Conservation (phyloP, 257 asterid genomes). For the Prunella vulgaris region DNA sequence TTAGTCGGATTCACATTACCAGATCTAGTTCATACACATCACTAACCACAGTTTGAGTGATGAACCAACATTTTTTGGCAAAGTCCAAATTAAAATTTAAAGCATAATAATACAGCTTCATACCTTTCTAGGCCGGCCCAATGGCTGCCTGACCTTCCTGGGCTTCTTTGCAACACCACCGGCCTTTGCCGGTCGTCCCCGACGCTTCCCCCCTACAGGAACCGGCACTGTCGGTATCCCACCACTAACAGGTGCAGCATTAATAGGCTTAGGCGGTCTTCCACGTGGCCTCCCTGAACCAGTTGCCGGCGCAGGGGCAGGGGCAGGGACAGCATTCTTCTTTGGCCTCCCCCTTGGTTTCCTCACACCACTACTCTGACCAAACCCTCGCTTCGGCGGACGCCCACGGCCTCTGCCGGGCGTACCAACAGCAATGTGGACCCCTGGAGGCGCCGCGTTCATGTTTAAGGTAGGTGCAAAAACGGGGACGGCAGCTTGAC, state of each 20-base stretch:
- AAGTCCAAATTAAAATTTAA: no score
- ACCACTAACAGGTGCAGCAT: slow-evolving; percentile 32
- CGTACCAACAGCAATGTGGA: slow-evolving; percentile 25
- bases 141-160: slow-evolving; percentile 46
- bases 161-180: slow-evolving; percentile 32
- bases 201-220: slow-evolving; percentile 36
- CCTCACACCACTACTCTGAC: slow-evolving; percentile 26
- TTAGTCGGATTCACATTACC: background rate
- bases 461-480: background rate
- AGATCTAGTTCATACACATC: background rate
- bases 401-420: slow-evolving; percentile 63
- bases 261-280: slow-evolving; percentile 45
- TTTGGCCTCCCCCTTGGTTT: slow-evolving; percentile 41
- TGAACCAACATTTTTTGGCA: no score
- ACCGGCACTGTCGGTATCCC: slow-evolving; percentile 15
- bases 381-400: slow-evolving; percentile 47
- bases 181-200: slow-evolving; percentile 67
- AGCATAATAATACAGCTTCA: background rate
- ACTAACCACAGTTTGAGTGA: background rate
- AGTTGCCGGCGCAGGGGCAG: slow-evolving; percentile 4
- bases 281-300: slow-evolving; percentile 80
- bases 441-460: slow-evolving; percentile 25
- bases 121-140: slow-evolving; percentile 92
- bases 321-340: slow-evolving; percentile 2
- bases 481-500: no score